Percentiles rank a stretch among this genome's conserved stretches.
Conservation (phyloP, 331 rosid species). For the Rosa hybrid region DNA sequence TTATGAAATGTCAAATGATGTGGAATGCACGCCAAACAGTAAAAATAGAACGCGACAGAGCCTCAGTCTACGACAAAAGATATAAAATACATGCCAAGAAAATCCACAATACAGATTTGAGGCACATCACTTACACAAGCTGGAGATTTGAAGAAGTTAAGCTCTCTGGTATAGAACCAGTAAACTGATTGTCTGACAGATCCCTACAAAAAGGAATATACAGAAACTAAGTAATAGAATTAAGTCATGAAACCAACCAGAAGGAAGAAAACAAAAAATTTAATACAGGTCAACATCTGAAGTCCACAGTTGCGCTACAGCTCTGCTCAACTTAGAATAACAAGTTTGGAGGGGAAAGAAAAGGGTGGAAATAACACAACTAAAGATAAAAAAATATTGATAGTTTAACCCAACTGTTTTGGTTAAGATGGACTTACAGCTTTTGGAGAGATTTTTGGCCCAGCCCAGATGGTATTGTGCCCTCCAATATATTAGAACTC, state of each 20-base stretch:
- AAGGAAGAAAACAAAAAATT: neutral
- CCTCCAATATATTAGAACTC: slow-evolving; percentile 73
- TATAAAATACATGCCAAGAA: neutral
- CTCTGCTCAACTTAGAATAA: neutral
- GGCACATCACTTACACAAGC: slow-evolving; percentile 72
- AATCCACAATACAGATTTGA: neutral
- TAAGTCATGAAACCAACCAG: neutral
- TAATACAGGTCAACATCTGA: neutral
- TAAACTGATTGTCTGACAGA: slow-evolving; percentile 74
- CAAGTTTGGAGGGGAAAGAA: neutral
- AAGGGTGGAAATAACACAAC: slow-evolving; percentile 3
- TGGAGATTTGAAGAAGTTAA: slow-evolving; percentile 67
- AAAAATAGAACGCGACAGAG: neutral
- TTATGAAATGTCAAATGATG: neutral
- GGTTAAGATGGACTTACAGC: slow-evolving; percentile 59
- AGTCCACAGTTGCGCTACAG: neutral
- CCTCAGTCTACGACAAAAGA: neutral
- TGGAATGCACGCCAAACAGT: neutral
- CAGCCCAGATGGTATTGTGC: slow-evolving; percentile 67
- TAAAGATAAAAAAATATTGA: neutral
- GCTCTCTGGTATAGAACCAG: slow-evolving; percentile 88
- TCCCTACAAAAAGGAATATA: slow-evolving; percentile 52
- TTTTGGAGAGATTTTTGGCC: slow-evolving; percentile 61
- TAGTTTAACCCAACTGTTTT: neutral
- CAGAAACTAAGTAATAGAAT: neutral